Conservation (phyloP, 2,329 filamentous ascomycete genomes). For the Paecilomyces sp. region DNA sequence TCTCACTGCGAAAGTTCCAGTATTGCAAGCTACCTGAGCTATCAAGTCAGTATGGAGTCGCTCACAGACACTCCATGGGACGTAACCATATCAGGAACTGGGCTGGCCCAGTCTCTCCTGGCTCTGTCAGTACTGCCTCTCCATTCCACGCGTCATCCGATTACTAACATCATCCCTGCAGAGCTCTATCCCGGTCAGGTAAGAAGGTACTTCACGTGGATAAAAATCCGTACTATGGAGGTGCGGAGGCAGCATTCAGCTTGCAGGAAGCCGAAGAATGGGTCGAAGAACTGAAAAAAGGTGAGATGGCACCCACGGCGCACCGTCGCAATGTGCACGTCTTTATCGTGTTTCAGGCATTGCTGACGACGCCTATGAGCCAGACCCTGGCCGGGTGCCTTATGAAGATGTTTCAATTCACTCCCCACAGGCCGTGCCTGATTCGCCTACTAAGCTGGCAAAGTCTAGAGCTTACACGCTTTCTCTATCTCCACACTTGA, state of each 20-base stretch:
- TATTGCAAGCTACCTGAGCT: not conserved
- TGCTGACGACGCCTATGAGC: slow-evolving; percentile 17
- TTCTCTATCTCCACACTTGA: slow-evolving; percentile 74
- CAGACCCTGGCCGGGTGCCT: slow-evolving; percentile 25
- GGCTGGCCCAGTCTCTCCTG: slow-evolving; percentile 70
- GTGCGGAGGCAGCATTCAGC: slow-evolving; percentile 75
- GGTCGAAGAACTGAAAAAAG: slow-evolving; percentile 45
- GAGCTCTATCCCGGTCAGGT: slow-evolving; percentile 83
- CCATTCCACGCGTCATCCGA: slow-evolving; percentile 7
- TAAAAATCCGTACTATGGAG: slow-evolving; percentile 80
- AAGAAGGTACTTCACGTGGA: slow-evolving; percentile 91
- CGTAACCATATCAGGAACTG: slow-evolving; percentile 71
- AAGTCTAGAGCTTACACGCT: slow-evolving; percentile 71
- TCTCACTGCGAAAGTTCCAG: not conserved
- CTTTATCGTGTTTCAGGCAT: not conserved
- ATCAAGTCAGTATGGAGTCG: slow-evolving; percentile 57
- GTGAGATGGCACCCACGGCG: slow-evolving; percentile 17
- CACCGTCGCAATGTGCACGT: not conserved
- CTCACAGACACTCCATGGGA: slow-evolving; percentile 70
- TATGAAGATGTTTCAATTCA: slow-evolving; percentile 34
- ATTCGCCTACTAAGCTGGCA: slow-evolving; percentile 17
- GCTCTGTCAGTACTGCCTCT: slow-evolving; percentile 54
- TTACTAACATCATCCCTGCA: slow-evolving; percentile 55
- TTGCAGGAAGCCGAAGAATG: slow-evolving; percentile 74
- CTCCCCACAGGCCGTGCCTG: slow-evolving; percentile 12